Base-by-base conservation (phyloP, 495 filamentous ascomycete genomes). In the Aspergillus haitiensis region DNA sequence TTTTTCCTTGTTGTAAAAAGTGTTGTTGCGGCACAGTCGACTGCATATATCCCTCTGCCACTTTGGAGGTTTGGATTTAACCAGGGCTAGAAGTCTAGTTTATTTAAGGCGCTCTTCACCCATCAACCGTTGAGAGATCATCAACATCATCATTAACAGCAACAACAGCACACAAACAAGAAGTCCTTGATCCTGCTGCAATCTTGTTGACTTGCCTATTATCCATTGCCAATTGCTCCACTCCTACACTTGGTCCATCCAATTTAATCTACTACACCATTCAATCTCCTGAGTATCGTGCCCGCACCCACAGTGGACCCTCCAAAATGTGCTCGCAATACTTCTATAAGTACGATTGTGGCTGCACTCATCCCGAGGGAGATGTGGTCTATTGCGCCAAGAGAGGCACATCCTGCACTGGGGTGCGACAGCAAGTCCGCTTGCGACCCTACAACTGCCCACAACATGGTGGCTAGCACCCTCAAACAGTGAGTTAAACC, bases 281-380 rank as follows among this genome's bases (percentile, higher is more conserved):
- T 33, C 36, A 32, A 47, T 49, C 31, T 56, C 12, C 15, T 10
- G 9, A 47, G 16, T 47, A 11, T 12, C 55, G 35, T 46, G 51
- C 15, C 5, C 15, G 18, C 3, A 50, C 18, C 31, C n/a, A 58
- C 32, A 10, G 45, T 37, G 27, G 18, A 59, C 50, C 49, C 7
- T 37, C 35, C 64, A 71, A 21, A 33, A 78, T 78, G 75, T 78
- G 75, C 53, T 77, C 72, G 3, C 55, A 74, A 40, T 79, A 78
- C 58, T 75, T 74, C 58, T 69, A 71, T 65, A 61, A 73, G 21
- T 79, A 74, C 64, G 74, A 75, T 60, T 79, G 75, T 59, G 74
- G 74, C 31, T 79, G 75, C 63, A 66, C 64, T 21, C 47, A 70
- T 44, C 62, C 70, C n/a, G 71, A 77, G 55, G 70, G 64, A 1